Evolutionary conservation across 768 basidiomycete species (phyloP).

Genomic region (Termitomyces eurrhizus): DNA sequence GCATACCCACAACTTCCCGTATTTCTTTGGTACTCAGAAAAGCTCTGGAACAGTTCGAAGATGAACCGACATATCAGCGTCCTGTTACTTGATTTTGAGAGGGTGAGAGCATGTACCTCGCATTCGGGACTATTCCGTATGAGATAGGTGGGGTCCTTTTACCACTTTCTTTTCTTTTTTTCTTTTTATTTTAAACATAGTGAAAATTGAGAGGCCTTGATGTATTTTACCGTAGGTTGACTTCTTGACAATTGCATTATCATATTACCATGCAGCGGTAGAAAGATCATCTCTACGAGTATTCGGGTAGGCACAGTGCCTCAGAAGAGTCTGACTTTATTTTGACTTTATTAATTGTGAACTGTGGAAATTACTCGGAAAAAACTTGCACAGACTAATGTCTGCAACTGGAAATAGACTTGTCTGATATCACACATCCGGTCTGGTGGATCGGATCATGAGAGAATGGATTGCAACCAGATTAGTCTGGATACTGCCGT

Average conservation of each 20-base stretch:
- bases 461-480: conserved; percentile 68
- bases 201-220: conserved; percentile 75
- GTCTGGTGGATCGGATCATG: conserved; percentile 60
- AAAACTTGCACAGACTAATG: neutral
- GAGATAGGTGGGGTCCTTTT: conserved; percentile 83
- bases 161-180: conserved; percentile 49
- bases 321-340: conserved; percentile 52
- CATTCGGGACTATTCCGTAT: conserved; percentile 74
- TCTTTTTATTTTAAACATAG: conserved; percentile 35
- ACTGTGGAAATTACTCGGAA: neutral
- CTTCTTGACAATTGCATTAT: conserved; percentile 82
- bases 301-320: conserved; percentile 56
- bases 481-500: conserved; percentile 43
- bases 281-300: conserved; percentile 73
- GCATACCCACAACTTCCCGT: conserved; percentile 78
- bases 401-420: conserved; percentile 34
- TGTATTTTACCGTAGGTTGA: conserved; percentile 79
- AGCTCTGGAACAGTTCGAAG: conserved; percentile 57
- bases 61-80: conserved; percentile 70
- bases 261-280: conserved; percentile 79
- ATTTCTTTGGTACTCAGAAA: conserved; percentile 71
- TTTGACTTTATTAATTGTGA: conserved; percentile 72
- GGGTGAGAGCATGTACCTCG: conserved; percentile 74
- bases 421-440: conserved; percentile 45
- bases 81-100: conserved; percentile 69